Evolutionary conservation across 169 alveolate species (phyloP).

Genomic region (Perkinsus marinus): DNA sequence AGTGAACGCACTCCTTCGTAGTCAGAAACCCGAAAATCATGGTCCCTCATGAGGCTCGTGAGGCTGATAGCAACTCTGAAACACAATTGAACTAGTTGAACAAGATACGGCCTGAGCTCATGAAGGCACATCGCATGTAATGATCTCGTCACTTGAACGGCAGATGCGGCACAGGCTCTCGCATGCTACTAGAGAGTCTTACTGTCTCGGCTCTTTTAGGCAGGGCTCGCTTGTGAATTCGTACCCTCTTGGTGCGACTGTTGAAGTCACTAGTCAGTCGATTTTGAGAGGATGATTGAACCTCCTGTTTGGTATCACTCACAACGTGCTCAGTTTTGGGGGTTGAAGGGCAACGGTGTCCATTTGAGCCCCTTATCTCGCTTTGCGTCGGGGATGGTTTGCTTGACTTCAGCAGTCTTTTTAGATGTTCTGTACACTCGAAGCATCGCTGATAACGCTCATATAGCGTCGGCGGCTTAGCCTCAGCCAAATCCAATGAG

Average conservation of each 20-base stretch:
- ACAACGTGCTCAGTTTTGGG: not conserved
- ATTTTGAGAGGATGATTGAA: too few relatives aligned
- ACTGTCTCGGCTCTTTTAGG: too few relatives aligned
- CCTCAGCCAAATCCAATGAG: not conserved
- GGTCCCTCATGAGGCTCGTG: too few relatives aligned
- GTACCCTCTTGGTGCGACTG: too few relatives aligned
- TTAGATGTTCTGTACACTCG: not conserved
- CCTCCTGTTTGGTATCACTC: too few relatives aligned
- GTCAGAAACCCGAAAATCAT: too few relatives aligned
- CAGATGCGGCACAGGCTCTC: not conserved
- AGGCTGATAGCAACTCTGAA: too few relatives aligned
- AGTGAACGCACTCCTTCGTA: too few relatives aligned
- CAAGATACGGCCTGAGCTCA: not conserved
- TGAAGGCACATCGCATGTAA: not conserved
- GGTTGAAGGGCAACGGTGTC: not conserved
- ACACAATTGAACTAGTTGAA: too few relatives aligned
- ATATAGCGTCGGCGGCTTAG: not conserved
- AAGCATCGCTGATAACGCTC: not conserved
- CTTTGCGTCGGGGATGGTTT: not conserved
- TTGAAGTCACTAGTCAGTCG: too few relatives aligned
- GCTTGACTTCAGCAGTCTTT: not conserved
- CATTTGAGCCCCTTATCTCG: not conserved
- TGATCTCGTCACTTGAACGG: not conserved
- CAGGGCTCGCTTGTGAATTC: too few relatives aligned
- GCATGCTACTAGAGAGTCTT: not conserved